Evolutionary conservation across 2,329 filamentous ascomycete genomes (phyloP), one percentile per base, ranked within the genome.

Genomic region (Decorospora gaudefroyi): DNA sequence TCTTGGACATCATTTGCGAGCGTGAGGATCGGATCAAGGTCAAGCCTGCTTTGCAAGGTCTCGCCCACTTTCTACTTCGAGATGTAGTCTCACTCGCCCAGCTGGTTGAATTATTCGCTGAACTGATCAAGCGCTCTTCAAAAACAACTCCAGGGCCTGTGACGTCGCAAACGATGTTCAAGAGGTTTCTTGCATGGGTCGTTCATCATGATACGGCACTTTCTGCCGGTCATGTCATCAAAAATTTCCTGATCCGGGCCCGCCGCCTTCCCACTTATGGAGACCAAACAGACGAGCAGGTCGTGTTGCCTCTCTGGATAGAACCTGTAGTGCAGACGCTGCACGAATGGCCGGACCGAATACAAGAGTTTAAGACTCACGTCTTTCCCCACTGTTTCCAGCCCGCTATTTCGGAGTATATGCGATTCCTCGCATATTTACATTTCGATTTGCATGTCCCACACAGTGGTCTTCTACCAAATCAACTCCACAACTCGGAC

Each of bases 21-120:
- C 76, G 80, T 47, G 82, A 82, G 22, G 76, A 82, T 11, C 83
- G 81, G 51, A 79, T 83, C 7, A 75, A 85, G 37, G 82, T 84
- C 27, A 89, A 89, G 64, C 86, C 86, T 23, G 81, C 84, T 5
- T 78, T 90, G 49, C 84, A 85, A 59, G 80, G 80, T 11, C 71
- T 89, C 25, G 83, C 86, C 33, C 78, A 84, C 57, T 79, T 90
- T 43, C 62, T 90, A 3, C 72, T 76, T 33, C 89, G 87, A 64
- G 72, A 74, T 2, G 74, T 84, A 9, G 69, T 86, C 17, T 72
- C 62, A 1, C 52, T 73, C 12, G 29, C 57, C 4, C 41, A 62
- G 12, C 49, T 72, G 42, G 71, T 57, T 57, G 78, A 42, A 62
- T 72, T 42, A 71, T 80, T 45, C 66, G 19, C 40, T 11, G 35